A percentile compares a stretch with the other conserved stretches of the same genome.
phyloP scores from a whole-genome alignment of 768 basidiomycete genomes.

The Auricularia auricula-judae region DNA sequence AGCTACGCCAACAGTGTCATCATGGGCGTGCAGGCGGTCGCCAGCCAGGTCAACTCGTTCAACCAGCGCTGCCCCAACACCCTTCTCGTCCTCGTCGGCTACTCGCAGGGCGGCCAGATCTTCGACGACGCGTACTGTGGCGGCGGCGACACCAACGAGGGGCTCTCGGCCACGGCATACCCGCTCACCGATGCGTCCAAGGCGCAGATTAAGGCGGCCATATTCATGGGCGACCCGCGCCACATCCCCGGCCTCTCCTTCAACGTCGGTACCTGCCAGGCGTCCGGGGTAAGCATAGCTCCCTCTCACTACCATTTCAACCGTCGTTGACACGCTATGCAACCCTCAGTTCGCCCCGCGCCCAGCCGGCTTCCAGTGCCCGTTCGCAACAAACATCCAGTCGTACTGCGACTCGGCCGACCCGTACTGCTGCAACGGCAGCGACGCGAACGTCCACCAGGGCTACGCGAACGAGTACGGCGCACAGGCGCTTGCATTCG shows the following conservation, averaged over 20 bases:
- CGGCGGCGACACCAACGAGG: constrained; percentile 2
- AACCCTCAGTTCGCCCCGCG: constrained; percentile 2
- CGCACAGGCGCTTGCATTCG: not conserved
- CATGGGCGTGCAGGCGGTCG: not conserved
- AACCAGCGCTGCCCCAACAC: not conserved
- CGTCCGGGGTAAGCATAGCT: not conserved
- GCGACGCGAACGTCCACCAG: constrained; percentile 5
- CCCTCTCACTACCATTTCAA: not conserved
- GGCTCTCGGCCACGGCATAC: not conserved
- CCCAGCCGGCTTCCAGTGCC: constrained; percentile 1
- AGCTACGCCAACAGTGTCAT: not conserved
- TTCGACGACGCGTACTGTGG: constrained; percentile 2
- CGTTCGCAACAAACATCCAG: constrained; percentile 1
- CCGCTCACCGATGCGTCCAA: not conserved
- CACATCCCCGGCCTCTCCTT: not conserved
- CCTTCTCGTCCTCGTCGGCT: not conserved
- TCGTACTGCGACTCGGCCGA: constrained; percentile 4
- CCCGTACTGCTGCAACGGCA: constrained; percentile 8
- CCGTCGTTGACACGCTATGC: not conserved
- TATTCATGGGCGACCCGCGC: constrained; percentile 5
- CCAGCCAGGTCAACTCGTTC: not conserved
- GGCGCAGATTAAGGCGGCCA: not conserved
- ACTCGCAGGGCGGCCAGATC: constrained; percentile 2
- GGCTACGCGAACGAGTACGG: constrained; percentile 7
- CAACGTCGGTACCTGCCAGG: constrained; percentile 2